Conservation (phyloP, 495 filamentous ascomycete genomes). For the Penicillium turbatum region DNA sequence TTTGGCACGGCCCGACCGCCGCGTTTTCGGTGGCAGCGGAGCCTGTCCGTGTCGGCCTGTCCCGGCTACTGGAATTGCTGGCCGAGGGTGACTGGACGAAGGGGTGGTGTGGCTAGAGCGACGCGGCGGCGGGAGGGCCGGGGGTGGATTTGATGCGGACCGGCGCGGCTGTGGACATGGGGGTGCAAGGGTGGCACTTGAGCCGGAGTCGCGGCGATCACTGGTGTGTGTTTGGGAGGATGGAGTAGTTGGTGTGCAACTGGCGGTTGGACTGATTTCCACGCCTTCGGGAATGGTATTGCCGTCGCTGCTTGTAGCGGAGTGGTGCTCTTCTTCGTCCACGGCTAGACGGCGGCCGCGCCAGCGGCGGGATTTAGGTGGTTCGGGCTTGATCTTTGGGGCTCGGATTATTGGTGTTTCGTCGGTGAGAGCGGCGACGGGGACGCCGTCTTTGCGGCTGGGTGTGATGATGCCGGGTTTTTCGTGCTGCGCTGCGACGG, state of each 20-base stretch:
- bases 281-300: constrained; percentile 33
- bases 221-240: not conserved
- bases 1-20: constrained; percentile 36
- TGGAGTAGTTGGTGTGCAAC: constrained; percentile 13
- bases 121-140: constrained; percentile 39
- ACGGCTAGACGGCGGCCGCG: constrained; percentile 30
- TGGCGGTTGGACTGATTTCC: constrained; percentile 21
- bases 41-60: constrained; percentile 29
- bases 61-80: constrained; percentile 3
- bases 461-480: constrained; percentile 84
- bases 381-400: constrained; percentile 41
- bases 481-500: constrained; percentile 74
- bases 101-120: constrained; percentile 28
- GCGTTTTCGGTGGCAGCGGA: constrained; percentile 38
- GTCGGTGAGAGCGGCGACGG: constrained; percentile 11
- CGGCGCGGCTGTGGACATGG: constrained; percentile 29
- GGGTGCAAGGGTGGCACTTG: constrained; percentile 24
- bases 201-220: constrained; percentile 29
- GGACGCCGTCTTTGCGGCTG: constrained; percentile 50
- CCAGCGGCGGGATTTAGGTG: constrained; percentile 44
- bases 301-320: constrained; percentile 23
- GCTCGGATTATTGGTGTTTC: constrained; percentile 21
- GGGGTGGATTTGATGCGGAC: constrained; percentile 39
- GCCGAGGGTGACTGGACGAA: constrained; percentile 27
- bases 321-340: constrained; percentile 26